These are phyloP conservation scores for Diaporthe batatas DNA, from an alignment of 2,329 filamentous ascomycete genomes.

Conservation along the genomic window DNA sequence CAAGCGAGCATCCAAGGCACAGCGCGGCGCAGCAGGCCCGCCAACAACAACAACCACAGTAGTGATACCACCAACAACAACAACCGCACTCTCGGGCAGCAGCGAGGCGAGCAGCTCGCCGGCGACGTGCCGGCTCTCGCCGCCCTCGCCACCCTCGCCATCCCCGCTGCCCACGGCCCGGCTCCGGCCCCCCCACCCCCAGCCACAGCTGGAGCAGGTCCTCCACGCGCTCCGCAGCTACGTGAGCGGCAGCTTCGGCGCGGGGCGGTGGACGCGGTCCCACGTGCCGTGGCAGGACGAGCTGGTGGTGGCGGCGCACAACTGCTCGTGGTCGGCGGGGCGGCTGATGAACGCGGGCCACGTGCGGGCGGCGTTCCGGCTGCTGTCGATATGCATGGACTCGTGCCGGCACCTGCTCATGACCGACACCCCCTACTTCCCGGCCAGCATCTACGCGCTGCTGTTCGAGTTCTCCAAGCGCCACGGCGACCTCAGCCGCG, in stretches of 20 bases:
- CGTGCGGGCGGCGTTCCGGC: conserved; percentile 19
- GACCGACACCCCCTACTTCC: conserved; percentile 18
- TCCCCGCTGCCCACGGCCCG: background rate
- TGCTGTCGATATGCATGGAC: conserved; percentile 25
- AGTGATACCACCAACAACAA: background rate
- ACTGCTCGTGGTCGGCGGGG: conserved; percentile 22
- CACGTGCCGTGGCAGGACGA: conserved; percentile 31
- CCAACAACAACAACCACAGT: background rate
- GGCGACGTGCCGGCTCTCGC: background rate
- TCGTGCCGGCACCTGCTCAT: conserved; percentile 3
- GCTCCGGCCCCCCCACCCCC: background rate
- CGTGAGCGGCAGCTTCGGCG: conserved; percentile 30
- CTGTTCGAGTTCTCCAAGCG: conserved; percentile 36
- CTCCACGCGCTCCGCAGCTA: conserved; percentile 22
- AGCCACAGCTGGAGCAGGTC: conserved; percentile 1
- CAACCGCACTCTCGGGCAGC: background rate
- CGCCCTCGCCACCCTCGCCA: background rate
- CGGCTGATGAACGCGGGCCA: conserved; percentile 33
- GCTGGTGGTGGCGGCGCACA: conserved; percentile 20
- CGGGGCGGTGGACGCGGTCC: conserved; percentile 16
- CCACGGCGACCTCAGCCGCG: background rate
- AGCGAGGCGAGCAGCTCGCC: background rate
- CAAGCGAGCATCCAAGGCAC: conserved; percentile 11
- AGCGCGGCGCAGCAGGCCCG: background rate
- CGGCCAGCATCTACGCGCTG: conserved; percentile 17